Conservation (phyloP, 2,329 filamentous ascomycete genomes). For the Reticulascus tulasneorum region DNA sequence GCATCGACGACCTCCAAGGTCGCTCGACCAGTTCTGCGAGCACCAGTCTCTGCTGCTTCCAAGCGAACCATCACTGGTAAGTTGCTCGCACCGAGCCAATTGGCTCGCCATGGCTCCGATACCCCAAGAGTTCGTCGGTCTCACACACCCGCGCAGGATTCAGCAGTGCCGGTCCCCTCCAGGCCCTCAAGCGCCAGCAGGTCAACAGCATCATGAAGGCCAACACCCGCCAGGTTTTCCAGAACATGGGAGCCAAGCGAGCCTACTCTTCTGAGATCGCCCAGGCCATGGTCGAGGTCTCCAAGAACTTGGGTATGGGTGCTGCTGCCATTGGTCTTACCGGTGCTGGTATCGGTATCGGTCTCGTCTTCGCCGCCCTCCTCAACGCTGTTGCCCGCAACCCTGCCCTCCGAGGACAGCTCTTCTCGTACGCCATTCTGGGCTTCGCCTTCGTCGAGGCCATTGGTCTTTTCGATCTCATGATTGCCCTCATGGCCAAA, state of each 20-base stretch:
- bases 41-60: constrained; percentile 60
- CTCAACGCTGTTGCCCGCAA: constrained; percentile 89
- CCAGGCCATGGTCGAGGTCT: constrained; percentile 84
- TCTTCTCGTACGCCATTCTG: constrained; percentile 94
- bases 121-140: constrained; percentile 16
- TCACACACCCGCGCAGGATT: constrained; percentile 25
- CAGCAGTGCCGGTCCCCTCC: constrained; percentile 61
- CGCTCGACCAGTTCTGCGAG: constrained; percentile 71
- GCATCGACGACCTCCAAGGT: constrained; percentile 68
- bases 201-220: constrained; percentile 62
- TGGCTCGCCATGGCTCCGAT: constrained; percentile 19
- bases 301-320: constrained; percentile 88
- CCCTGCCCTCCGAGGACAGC: constrained; percentile 89
- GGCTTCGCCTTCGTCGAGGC: constrained; percentile 94
- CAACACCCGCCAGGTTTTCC: constrained; percentile 62
- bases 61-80: constrained; percentile 76
- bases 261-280: constrained; percentile 86
- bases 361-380: constrained; percentile 88
- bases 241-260: constrained; percentile 57
- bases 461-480: constrained; percentile 84
- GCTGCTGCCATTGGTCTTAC: constrained; percentile 87
- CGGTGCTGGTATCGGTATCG: constrained; percentile 92
- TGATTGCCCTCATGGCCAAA: constrained; percentile 93
- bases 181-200: constrained; percentile 73
- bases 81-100: constrained; percentile 32